Evolutionary conservation across 495 filamentous ascomycete species (phyloP), one percentile per base, ranked within the genome.

Genomic region (Cudoniella acicularis): DNA sequence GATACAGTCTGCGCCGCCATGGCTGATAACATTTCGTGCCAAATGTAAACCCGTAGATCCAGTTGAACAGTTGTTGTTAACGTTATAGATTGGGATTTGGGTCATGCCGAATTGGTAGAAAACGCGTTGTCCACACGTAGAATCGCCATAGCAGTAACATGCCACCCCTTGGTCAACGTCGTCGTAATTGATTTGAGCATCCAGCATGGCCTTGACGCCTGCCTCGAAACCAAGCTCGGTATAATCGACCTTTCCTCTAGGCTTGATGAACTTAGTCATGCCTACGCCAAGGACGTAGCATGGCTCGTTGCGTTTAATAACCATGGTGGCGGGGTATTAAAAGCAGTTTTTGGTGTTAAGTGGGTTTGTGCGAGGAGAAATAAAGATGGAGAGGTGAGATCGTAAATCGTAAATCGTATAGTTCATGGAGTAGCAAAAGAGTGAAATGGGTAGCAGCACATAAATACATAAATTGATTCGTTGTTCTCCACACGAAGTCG

Each of bases 71-170:
- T 97, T 97, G 79, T 98, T 98, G 81, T 96, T 96, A 68, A 96
- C 90, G 69, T 97, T 97, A 79, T 93, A 89, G 70, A 97, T 91
- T 60, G 94, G 94, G 63, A 96, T 97, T 65, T 87, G 79, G 27
- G 91, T 97, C 84, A 98, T 91, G 72, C 94, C 94, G 71, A 98
- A 96, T 75, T 98, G 94, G 73, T 98, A 98, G 77, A 98, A 97
- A 62, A 97, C 92, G 49, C 94, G 86, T 79, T 98, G 94, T 23
- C 94, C 94, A 67, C 89, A 93, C 48, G 94, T 96, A 52, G 85
- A 90, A 75, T 98, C 94, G 64, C 91, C 94, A 69, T 96, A 98
- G 76, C 91, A 93, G 72, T 96, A 97, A 78, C 94, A 98, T 1
- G 93, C 94, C n/a, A 98, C 83, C 18, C 91, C 94, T 63, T 92